These are phyloP conservation scores for Coemansia sp. DNA, from an alignment of 192 early-diverging fungal genomes.

Conservation along the genomic window DNA sequence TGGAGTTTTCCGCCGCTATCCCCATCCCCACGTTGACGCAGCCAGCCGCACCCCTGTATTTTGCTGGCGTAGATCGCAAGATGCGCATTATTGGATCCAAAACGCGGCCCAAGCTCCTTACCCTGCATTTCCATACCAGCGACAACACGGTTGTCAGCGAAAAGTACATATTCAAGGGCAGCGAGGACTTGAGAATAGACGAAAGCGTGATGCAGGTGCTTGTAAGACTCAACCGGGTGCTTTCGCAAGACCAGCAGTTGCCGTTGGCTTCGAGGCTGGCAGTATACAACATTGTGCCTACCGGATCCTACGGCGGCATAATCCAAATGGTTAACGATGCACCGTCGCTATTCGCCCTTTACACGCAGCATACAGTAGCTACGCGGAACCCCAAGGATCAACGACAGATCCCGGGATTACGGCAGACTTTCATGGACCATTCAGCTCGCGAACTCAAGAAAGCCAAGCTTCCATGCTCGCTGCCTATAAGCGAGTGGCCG, in stretches of 20 bases:
- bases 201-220: slow-evolving; percentile 82
- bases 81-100: slow-evolving; percentile 56
- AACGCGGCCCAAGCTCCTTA: slow-evolving; percentile 87
- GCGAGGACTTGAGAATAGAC: slow-evolving; percentile 90
- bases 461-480: neutral
- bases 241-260: neutral
- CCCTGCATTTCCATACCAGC: slow-evolving; percentile 42
- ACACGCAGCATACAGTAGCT: slow-evolving; percentile 11
- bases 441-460: slow-evolving; percentile 8
- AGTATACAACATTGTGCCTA: slow-evolving; percentile 68
- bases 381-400: neutral
- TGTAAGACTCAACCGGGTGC: slow-evolving; percentile 30
- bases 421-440: slow-evolving; percentile 16
- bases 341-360: slow-evolving; percentile 62
- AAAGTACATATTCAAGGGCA: slow-evolving; percentile 85
- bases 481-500: slow-evolving; percentile 31
- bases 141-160: slow-evolving; percentile 58
- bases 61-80: slow-evolving; percentile 8
- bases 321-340: slow-evolving; percentile 88
- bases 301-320: slow-evolving; percentile 81
- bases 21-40: slow-evolving; percentile 36
- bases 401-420: slow-evolving; percentile 2
- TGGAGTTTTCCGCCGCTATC: slow-evolving; percentile 14
- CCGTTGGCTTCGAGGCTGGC: slow-evolving; percentile 2
- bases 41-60: slow-evolving; percentile 30